These are phyloP conservation scores for Sporothrix brasiliensis DNA, from an alignment of 2,329 filamentous ascomycete species.

Conservation along the genomic window DNA sequence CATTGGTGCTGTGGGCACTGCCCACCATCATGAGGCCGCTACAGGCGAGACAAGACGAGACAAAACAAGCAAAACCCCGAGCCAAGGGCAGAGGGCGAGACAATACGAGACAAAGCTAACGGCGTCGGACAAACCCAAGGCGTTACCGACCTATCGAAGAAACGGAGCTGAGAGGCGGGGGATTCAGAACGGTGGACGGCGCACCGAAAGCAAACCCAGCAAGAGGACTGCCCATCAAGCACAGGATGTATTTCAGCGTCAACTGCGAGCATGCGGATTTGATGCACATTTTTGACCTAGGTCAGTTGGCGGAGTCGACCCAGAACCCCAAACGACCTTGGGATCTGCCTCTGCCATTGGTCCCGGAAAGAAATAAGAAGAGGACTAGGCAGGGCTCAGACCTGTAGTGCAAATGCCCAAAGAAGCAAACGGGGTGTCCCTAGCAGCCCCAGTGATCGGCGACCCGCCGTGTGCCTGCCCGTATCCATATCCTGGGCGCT, in stretches of 20 bases:
- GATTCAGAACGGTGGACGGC: background rate
- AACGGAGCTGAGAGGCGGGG: no score
- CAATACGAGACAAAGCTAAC: constrained; percentile 6
- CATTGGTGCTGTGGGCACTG: background rate
- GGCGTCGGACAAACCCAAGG: background rate
- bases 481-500: constrained; percentile 21
- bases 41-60: constrained; percentile 23
- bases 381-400: background rate
- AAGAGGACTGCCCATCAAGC: background rate
- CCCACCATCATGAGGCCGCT: constrained; percentile 2
- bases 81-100: constrained; percentile 1
- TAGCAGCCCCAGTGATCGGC: constrained; percentile 17
- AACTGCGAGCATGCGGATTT: background rate
- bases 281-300: constrained; percentile 17
- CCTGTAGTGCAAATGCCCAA: background rate
- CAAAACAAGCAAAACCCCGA: background rate
- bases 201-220: background rate
- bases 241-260: background rate
- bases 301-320: background rate
- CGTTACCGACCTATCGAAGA: background rate
- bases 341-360: constrained; percentile 7
- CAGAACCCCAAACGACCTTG: background rate
- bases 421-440: constrained; percentile 8
- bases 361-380: constrained; percentile 13
- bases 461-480: constrained; percentile 3